These are phyloP conservation scores for Zymoseptoria pseudotritici DNA, from an alignment of 2,329 filamentous ascomycete genomes.

Conservation along the genomic window DNA sequence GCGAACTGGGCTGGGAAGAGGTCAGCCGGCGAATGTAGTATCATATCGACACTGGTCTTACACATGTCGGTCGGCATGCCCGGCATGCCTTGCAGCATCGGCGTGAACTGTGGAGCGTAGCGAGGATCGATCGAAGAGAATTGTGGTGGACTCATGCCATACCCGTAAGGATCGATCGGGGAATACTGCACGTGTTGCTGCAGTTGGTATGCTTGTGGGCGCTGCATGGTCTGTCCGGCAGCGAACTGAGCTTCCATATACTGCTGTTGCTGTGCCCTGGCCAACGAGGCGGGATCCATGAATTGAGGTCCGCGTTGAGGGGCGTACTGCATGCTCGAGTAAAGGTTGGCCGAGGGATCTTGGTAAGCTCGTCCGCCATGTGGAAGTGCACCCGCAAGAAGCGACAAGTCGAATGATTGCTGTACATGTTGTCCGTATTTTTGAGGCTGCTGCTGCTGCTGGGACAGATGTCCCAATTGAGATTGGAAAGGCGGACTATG, in stretches of 20 bases:
- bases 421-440: slow-evolving; percentile 12
- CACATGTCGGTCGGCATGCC: slow-evolving; percentile 9
- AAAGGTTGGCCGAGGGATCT: slow-evolving; percentile 3
- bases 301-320: slow-evolving; percentile 15
- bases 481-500: slow-evolving; percentile 17
- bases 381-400: slow-evolving; percentile 14
- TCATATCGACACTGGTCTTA: slow-evolving; percentile 1
- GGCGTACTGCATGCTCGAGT: slow-evolving; percentile 12
- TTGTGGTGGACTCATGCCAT: slow-evolving; percentile 14
- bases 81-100: slow-evolving; percentile 8
- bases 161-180: slow-evolving; percentile 21
- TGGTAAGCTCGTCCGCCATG: slow-evolving; percentile 5
- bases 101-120: slow-evolving; percentile 13
- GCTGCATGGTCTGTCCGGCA: slow-evolving; percentile 4
- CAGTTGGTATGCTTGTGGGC: slow-evolving; percentile 13
- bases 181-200: slow-evolving; percentile 17
- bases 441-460: slow-evolving; percentile 9
- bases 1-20: slow-evolving; percentile 14
- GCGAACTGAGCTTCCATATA: slow-evolving; percentile 15
- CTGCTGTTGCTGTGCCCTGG: slow-evolving; percentile 19
- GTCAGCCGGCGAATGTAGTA: slow-evolving; percentile 1
- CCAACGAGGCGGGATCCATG: slow-evolving; percentile 12
- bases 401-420: slow-evolving; percentile 15
- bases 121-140: slow-evolving; percentile 20
- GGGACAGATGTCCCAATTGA: slow-evolving; percentile 16